A percentile compares a stretch with the other conserved stretches of the same genome.
These are phyloP conservation scores for Fagopyrum esculentum DNA, from an alignment of 148 eudicot genomes.

Conservation along the genomic window DNA sequence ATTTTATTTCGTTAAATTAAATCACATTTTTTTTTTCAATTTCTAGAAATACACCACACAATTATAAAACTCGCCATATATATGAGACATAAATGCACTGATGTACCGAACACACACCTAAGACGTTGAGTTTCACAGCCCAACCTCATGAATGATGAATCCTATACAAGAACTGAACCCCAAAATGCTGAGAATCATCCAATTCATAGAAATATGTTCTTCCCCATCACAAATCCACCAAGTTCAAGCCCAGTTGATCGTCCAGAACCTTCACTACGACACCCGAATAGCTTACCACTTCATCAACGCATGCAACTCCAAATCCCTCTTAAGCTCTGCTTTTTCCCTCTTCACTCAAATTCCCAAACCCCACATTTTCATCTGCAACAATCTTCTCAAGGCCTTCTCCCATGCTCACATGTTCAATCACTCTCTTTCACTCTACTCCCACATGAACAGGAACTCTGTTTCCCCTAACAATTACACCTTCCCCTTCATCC, in stretches of 20 bases:
- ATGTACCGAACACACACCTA: too few species aligned
- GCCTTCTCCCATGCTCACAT: conserved; percentile 27
- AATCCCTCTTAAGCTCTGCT: conserved; percentile 25
- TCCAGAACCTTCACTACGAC: conserved; percentile 30
- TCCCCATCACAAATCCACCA: conserved; percentile 31
- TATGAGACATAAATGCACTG: too few species aligned
- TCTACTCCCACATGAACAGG: conserved; percentile 34
- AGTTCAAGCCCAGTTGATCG: conserved; percentile 39
- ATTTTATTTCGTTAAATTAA: too few species aligned
- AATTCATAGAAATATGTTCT: conserved; percentile 20
- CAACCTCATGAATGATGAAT: conserved; percentile 2
- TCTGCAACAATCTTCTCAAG: conserved; percentile 35
- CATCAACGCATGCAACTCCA: conserved; percentile 35
- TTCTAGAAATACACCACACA: too few species aligned
- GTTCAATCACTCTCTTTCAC: conserved; percentile 20
- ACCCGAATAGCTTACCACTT: conserved; percentile 32
- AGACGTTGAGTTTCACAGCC: background rate
- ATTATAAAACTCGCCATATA: too few species aligned
- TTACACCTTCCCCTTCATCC: conserved; percentile 49
- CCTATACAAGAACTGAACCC: background rate
- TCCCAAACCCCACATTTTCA: conserved; percentile 32
- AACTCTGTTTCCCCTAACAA: conserved; percentile 35
- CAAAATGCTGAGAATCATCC: conserved; percentile 15
- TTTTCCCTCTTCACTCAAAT: conserved; percentile 25
- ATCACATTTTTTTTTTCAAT: too few species aligned